Evolutionary conservation across 2,329 filamentous ascomycete species (phyloP).

Genomic region (Fusarium sp.): DNA sequence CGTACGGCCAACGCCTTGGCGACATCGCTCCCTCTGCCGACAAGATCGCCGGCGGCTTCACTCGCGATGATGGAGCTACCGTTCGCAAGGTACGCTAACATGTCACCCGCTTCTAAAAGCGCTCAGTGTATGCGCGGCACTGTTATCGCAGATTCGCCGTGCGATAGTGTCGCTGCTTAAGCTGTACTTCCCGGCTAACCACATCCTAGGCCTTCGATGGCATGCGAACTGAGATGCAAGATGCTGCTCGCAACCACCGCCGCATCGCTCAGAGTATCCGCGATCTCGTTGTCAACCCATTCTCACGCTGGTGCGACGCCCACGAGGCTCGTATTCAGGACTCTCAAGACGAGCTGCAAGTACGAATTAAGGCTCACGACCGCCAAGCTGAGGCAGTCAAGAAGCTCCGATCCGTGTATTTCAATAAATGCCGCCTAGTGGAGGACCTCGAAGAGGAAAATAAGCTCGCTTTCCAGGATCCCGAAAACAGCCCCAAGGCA

Average conservation of each 20-base stretch:
- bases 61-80: slow-evolving; percentile 93
- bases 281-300: slow-evolving; percentile 94
- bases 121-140: slow-evolving; percentile 9
- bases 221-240: slow-evolving; percentile 91
- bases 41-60: slow-evolving; percentile 86
- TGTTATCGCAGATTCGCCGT: slow-evolving; percentile 7
- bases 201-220: slow-evolving; percentile 86
- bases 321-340: slow-evolving; percentile 93
- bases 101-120: not conserved
- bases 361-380: slow-evolving; percentile 91
- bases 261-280: slow-evolving; percentile 98
- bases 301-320: slow-evolving; percentile 95
- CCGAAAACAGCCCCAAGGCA: slow-evolving; percentile 76
- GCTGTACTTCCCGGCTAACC: slow-evolving; percentile 37
- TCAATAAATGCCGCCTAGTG: slow-evolving; percentile 97
- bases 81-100: slow-evolving; percentile 81
- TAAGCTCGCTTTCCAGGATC: slow-evolving; percentile 96
- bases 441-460: slow-evolving; percentile 99
- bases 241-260: slow-evolving; percentile 89
- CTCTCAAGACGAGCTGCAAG: slow-evolving; percentile 94
- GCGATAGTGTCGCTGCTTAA: slow-evolving; percentile 8
- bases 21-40: slow-evolving; percentile 88
- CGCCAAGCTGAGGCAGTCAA: slow-evolving; percentile 91
- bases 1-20: slow-evolving; percentile 84
- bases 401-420: slow-evolving; percentile 96